Percentiles rank a stretch among this genome's conserved stretches.
These are phyloP conservation scores for Leccinum pallidistipes DNA, from an alignment of 1,284 basidiomycete species.

Conservation along the genomic window DNA sequence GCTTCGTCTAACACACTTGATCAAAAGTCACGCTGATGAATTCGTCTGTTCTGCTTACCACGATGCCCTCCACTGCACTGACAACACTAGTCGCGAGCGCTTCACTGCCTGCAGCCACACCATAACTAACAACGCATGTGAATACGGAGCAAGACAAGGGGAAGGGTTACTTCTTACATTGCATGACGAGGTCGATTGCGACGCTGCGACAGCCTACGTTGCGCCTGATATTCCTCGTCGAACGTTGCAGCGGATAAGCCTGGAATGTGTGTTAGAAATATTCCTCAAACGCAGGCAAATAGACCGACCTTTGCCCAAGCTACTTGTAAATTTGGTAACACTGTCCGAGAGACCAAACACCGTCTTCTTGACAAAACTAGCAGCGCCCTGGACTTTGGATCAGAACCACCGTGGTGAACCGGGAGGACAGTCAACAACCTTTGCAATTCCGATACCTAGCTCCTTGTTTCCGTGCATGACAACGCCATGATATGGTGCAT, in stretches of 20 bases:
- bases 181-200: constrained; percentile 96
- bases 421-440: constrained; percentile 47
- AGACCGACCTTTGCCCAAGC: constrained; percentile 86
- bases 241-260: constrained; percentile 95
- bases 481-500: constrained; percentile 97
- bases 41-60: constrained; percentile 53
- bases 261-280: constrained; percentile 33
- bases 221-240: constrained; percentile 93
- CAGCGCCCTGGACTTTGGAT: constrained; percentile 70
- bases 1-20: constrained; percentile 67
- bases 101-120: constrained; percentile 92
- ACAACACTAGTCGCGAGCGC: constrained; percentile 93
- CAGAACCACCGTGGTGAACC: constrained; percentile 1
- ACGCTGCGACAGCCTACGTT: constrained; percentile 84
- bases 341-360: constrained; percentile 97
- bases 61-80: constrained; percentile 94
- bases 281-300: background rate
- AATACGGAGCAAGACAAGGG: constrained; percentile 6
- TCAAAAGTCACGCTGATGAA: constrained; percentile 2
- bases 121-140: constrained; percentile 60
- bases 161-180: constrained; percentile 55
- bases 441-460: constrained; percentile 95
- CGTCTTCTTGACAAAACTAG: constrained; percentile 98
- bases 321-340: constrained; percentile 96
- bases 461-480: constrained; percentile 98